Base-by-base conservation (phyloP, 2,329 filamentous ascomycete genomes). In the Aspergillus sp. region DNA sequence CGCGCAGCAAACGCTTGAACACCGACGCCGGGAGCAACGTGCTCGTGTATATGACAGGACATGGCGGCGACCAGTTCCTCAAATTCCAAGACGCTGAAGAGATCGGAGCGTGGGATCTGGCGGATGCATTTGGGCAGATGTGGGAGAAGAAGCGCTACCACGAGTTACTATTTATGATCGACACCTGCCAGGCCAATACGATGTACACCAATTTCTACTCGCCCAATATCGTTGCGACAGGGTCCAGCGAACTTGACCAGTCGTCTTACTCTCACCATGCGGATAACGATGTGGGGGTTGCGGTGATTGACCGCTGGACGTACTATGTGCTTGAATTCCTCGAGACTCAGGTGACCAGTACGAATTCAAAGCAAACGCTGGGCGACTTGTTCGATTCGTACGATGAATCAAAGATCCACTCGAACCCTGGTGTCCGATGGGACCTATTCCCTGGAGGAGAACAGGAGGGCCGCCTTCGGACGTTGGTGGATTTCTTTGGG, bases 121-220 rank as follows among this genome's bases (percentile, higher is more conserved):
- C 96, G 5, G 91, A 99, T 75, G 95, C 95, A 0, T 98, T 99
- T 73, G 92, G 96, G 76, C 93, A 99, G 81, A 99, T 99, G 95
- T 97, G 93, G 90, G 95, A 99, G 83, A 99, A 99, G 86, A 96
- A 96, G 80, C 88, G 95, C 81, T 99, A 98, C 76, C 91, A 98
- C 74, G 95, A 99, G 77, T 87, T 99, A 66, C 85, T 99, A 57
- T 99, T 99, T 81, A 99, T 99, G 95, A 99, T 99, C 77, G 95
- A 99, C 75, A 99, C 95, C 0, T 99, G 95, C 79, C 95, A 99
- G 79, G 95, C 95, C 55, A 99, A 99, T 75, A 99, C 95, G 33
- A 97, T 99, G 92, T 99, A 96, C 79, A 93, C 88, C 72, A 93
- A 96, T 68, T 91, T 99, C 70, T 99, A 99, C 81, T 96, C 92